A percentile compares a stretch with the other conserved stretches of the same genome.
phyloP scores from a whole-genome alignment of 306 rosid genomes.

The Castanopsis chinensis region DNA sequence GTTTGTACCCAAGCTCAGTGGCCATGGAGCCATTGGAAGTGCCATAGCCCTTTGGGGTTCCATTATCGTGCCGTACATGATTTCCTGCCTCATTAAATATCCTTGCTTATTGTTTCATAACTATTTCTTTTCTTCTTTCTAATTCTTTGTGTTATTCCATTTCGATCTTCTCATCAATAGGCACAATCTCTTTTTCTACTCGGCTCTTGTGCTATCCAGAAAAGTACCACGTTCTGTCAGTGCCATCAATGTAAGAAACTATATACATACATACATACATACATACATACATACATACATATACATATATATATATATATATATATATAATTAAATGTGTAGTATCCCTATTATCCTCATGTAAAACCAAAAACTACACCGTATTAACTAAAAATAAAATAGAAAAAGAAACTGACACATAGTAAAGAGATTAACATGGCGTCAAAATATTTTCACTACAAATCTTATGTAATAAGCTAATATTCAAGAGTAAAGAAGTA shows the following conservation, averaged over 20 bases:
- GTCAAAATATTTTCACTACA: too few species aligned
- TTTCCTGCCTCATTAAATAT: neutral
- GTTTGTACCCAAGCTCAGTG: constrained; percentile 69
- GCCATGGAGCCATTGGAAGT: constrained; percentile 69
- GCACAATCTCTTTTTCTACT: constrained; percentile 89
- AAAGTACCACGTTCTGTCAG: constrained; percentile 54
- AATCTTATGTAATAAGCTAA: too few species aligned
- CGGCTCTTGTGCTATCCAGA: constrained; percentile 42
- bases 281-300: too few species aligned
- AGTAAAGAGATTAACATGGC: too few species aligned
- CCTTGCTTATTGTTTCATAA: too few species aligned
- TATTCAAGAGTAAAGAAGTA: too few species aligned
- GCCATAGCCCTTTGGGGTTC: constrained; percentile 92
- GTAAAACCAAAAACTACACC: too few species aligned
- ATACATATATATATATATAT: neutral
- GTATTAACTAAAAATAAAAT: too few species aligned
- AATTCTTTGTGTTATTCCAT: neutral
- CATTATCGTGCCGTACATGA: constrained; percentile 79
- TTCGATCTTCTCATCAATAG: constrained; percentile 30
- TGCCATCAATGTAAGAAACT: constrained; percentile 66
- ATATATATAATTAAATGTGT: too few species aligned
- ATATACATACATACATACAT: neutral
- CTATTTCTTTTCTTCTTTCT: too few species aligned
- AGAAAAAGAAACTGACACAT: too few species aligned
- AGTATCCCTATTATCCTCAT: too few species aligned